Conservation (phyloP, 805 yeast species). For the Yamadazyma takamatsuzukensis region DNA sequence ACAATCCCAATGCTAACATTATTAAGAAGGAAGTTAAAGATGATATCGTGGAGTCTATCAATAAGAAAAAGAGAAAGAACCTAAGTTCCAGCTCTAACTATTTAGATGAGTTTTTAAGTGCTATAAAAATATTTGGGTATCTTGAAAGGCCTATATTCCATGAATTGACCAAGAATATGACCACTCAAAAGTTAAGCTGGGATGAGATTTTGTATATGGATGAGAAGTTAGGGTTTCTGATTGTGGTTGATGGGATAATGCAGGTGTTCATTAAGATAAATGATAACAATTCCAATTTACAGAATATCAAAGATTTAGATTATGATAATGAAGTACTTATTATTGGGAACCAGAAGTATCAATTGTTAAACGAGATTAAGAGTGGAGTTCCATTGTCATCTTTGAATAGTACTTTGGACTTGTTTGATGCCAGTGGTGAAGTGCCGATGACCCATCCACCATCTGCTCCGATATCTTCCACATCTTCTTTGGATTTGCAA, state of each 20-base stretch:
- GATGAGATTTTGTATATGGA: constrained; percentile 76
- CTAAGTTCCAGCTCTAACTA: constrained; percentile 56
- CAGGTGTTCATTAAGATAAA: constrained; percentile 66
- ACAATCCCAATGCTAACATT: constrained; percentile 5
- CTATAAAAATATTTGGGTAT: constrained; percentile 92
- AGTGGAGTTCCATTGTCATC: constrained; percentile 85
- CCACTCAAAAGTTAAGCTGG: constrained; percentile 73
- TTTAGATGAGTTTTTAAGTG: constrained; percentile 83
- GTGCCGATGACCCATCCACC: not conserved
- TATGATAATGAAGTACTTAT: constrained; percentile 40
- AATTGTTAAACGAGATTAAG: constrained; percentile 73
- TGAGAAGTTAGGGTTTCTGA: constrained; percentile 78
- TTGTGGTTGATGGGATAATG: constrained; percentile 88
- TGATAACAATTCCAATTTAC: constrained; percentile 11
- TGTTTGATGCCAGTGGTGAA: constrained; percentile 43
- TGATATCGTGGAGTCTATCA: constrained; percentile 13
- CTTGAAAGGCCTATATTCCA: constrained; percentile 87
- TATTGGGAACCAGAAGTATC: constrained; percentile 61
- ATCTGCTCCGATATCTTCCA: constrained; percentile 6
- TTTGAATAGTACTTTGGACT: constrained; percentile 69
- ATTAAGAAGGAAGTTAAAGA: constrained; percentile 12
- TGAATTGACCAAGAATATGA: constrained; percentile 87
- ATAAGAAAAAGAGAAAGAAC: constrained; percentile 24
- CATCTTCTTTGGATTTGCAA: constrained; percentile 11
- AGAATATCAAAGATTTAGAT: constrained; percentile 22